Base-by-base conservation (phyloP, 345 rosid genomes). In the Syzygium oleosum region DNA sequence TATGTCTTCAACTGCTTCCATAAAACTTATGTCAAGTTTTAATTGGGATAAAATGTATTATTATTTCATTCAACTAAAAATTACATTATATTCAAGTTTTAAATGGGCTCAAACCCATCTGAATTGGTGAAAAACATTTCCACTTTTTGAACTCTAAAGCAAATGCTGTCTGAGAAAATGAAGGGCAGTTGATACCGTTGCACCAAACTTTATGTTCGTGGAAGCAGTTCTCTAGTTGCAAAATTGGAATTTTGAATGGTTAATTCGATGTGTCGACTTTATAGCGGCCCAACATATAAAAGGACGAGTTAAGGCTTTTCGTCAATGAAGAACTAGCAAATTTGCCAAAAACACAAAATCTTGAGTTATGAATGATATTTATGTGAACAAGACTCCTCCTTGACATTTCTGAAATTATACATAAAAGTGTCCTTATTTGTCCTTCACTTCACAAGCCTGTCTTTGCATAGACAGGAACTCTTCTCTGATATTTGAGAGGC, bases 401-500 rank as follows among this genome's bases (percentile, higher is more conserved):
- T 61, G 46, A 43, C 46, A 51, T 52, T 52, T 34, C 2, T 27
- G 34, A 61, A n/a, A 13, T 34, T 34, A 10, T 10, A 11, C 19
- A 58, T 58, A 58, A 10, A 58, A 58, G 29, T 58, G 63, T 13
- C 29, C 25, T 58, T 25, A 25, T 58, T 61, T 2, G 31, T 61
- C 31, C 68, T 0, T 27, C 68, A 59, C 31, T 12, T 59, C 31
- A 27, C 68, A 59, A 27, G 27, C 29, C 2, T 61, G 34, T 61
- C 68, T 61, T 8, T 7, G 17, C 68, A 61, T 12, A 61, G 17
- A 61, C 31, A 12, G 31, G 41, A 86, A 95, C 27, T 65, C 63
- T 85, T 94, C 96, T 89, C 94, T 92, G 21, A 94, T 25, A 27
- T 61, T 61, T 61, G 68, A 61, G 16, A 61, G 68, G 77, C 77